phyloP scores from a whole-genome alignment of 2,329 filamentous ascomycete genomes.

The Diplodia scrobiculata region DNA sequence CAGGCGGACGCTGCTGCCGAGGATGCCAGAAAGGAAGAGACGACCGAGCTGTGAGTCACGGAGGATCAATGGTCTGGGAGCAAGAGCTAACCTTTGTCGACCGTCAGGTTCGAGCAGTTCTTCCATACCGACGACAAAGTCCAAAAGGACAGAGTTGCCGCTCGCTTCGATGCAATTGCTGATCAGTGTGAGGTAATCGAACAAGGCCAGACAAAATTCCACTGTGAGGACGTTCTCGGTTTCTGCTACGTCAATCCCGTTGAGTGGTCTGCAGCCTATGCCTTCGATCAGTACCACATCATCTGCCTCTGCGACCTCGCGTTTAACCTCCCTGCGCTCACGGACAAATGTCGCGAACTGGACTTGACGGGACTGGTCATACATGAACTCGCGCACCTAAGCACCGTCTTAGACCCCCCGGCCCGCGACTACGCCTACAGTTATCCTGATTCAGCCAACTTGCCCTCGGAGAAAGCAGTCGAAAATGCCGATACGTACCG shows the following conservation, averaged over 20 bases:
- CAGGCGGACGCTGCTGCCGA: conserved; percentile 58
- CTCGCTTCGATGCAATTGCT: neutral
- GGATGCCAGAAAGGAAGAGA: conserved; percentile 52
- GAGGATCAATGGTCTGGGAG: neutral
- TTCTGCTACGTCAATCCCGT: neutral
- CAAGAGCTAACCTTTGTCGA: neutral
- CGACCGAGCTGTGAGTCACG: neutral
- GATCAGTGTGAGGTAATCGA: neutral
- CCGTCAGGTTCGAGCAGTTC: conserved; percentile 58
- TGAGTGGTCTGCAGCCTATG: neutral
- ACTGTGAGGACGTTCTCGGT: neutral
- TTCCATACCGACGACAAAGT: conserved; percentile 55
- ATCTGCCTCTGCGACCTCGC: neutral
- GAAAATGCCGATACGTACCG: conserved; percentile 65
- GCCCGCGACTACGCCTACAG: conserved; percentile 57
- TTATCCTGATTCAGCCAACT: conserved; percentile 50
- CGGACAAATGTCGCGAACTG: conserved; percentile 61
- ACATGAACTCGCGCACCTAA: conserved; percentile 67
- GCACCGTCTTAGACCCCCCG: conserved; percentile 55
- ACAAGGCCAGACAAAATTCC: neutral
- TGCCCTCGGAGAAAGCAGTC: conserved; percentile 57
- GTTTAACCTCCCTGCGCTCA: conserved; percentile 52
- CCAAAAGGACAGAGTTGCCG: neutral
- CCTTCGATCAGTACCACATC: neutral
- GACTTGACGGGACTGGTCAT: conserved; percentile 66